Percentiles rank a stretch among this genome's conserved stretches.
Conservation (phyloP, 106 monocot species). For the Allium sativum region DNA sequence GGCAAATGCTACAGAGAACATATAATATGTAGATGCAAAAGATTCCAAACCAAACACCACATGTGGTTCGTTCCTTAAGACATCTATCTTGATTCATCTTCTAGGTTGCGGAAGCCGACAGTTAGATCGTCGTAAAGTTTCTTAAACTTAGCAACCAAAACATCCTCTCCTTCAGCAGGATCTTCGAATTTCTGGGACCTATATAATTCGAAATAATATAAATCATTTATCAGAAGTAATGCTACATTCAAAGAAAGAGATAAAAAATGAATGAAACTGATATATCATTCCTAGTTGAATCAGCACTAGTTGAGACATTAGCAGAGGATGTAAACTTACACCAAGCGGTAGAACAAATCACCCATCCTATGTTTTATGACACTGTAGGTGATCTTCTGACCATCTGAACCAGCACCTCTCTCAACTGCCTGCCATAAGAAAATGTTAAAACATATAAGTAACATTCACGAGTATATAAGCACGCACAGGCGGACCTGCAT, state of each 20-base stretch:
- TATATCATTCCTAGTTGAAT: not conserved
- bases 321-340: slow-evolving; percentile 43
- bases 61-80: too few species aligned
- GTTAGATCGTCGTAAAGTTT: slow-evolving; percentile 85
- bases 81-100: slow-evolving; percentile 49
- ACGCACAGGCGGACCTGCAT: too few species aligned
- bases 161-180: slow-evolving; percentile 96
- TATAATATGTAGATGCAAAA: too few species aligned
- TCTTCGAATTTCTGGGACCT: slow-evolving; percentile 99
- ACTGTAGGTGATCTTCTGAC: slow-evolving; percentile 91
- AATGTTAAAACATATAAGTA: not conserved
- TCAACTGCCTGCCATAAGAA: slow-evolving; percentile 55
- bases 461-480: too few species aligned
- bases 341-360: slow-evolving; percentile 95
- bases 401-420: slow-evolving; percentile 72
- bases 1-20: too few species aligned
- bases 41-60: too few species aligned
- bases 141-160: slow-evolving; percentile 73
- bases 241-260: not conserved
- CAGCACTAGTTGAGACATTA: not conserved
- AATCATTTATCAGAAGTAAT: not conserved
- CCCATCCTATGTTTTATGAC: slow-evolving; percentile 86
- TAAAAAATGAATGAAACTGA: not conserved
- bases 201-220: slow-evolving; percentile 10
- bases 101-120: slow-evolving; percentile 78